Evolutionary conservation across 345 rosid genomes (phyloP), one percentile per base, ranked within the genome.

Genomic region (Raphanus raphanistrum): DNA sequence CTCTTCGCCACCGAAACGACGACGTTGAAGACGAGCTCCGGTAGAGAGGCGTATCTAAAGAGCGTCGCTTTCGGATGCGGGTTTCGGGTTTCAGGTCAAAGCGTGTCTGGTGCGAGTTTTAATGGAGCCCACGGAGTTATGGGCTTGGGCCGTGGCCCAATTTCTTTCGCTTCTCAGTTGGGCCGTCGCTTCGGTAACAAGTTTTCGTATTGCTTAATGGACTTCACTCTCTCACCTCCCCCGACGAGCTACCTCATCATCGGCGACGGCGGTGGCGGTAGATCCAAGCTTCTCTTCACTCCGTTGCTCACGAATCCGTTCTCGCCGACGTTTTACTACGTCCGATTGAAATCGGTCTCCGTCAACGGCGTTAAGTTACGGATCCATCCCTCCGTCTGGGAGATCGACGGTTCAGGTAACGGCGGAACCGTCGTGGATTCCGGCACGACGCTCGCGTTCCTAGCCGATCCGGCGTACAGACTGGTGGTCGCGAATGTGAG

Each of bases 381-480:
- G 29, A 82, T 91, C 41, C 68, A 88, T 82, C 88, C 92, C 17
- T 84, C 90, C 25, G 87, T 90, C 25, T 94, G 98, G 98, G 84
- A 84, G 35, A 76, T 94, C 25, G 94, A 90, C 64, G 83, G 77
- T 55, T 41, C 31, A 31, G 96, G 98, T 36, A 88, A 87, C 87
- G 96, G 98, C 16, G 98, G 97, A 70, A 94, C 96, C 41, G 84
- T 94, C 72, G 78, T 91, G 13, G 98, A 91, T 45, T 90, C 98
- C 11, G 97, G 97, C 0, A 93, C 98, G 13, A 91, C 98, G 0
- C 61, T 93, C 26, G 83, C 91, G 0, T 83, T 90, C 78, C 8
- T 93, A 0, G 72, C 84, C 0, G 84, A 86, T 55, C 83, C 90
- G 1, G 92, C 92, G 2, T 93, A 91, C 74, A 70, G 76, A 13